A percentile compares a stretch with the other conserved stretches of the same genome.
Conservation (phyloP, 2,329 filamentous ascomycete species). For the Ilyonectria robusta region DNA sequence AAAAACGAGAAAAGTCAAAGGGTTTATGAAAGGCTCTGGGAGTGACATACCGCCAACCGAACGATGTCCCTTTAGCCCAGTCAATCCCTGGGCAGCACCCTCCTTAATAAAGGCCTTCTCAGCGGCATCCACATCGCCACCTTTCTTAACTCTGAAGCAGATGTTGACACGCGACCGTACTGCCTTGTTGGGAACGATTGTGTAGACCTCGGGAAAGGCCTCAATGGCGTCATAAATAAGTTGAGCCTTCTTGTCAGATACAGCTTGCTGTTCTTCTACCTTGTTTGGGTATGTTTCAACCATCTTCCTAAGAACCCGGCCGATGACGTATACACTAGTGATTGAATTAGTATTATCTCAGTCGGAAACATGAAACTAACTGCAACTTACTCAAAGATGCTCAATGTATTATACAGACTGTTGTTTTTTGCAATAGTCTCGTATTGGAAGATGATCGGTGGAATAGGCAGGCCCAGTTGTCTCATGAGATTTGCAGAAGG, state of each 20-base stretch:
- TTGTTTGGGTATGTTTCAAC: constrained; percentile 77
- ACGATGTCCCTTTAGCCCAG: constrained; percentile 90
- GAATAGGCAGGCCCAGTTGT: constrained; percentile 80
- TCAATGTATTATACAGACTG: constrained; percentile 94
- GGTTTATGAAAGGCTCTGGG: too few relatives aligned
- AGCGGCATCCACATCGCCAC: constrained; percentile 73
- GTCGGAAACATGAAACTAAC: background rate
- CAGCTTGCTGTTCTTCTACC: constrained; percentile 82
- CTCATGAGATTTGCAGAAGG: constrained; percentile 79
- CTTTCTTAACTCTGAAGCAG: constrained; percentile 82
- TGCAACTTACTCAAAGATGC: constrained; percentile 82
- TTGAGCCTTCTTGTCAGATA: constrained; percentile 81
- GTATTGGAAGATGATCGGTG: constrained; percentile 87
- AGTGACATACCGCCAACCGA: constrained; percentile 64
- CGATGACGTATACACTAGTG: constrained; percentile 85
- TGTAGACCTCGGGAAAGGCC: constrained; percentile 79
- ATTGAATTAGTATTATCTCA: constrained; percentile 24
- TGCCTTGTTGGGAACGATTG: constrained; percentile 80
- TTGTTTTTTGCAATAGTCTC: constrained; percentile 92
- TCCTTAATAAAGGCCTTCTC: constrained; percentile 87
- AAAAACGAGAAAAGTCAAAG: too few relatives aligned
- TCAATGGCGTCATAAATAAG: constrained; percentile 86
- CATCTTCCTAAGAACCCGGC: constrained; percentile 85
- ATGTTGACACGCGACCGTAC: constrained; percentile 94
- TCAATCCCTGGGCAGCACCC: constrained; percentile 76